Evolutionary conservation across 176 grass and related monocot genomes (phyloP), one percentile per base, ranked within the genome.

Genomic region (Eragrostis curvula): DNA sequence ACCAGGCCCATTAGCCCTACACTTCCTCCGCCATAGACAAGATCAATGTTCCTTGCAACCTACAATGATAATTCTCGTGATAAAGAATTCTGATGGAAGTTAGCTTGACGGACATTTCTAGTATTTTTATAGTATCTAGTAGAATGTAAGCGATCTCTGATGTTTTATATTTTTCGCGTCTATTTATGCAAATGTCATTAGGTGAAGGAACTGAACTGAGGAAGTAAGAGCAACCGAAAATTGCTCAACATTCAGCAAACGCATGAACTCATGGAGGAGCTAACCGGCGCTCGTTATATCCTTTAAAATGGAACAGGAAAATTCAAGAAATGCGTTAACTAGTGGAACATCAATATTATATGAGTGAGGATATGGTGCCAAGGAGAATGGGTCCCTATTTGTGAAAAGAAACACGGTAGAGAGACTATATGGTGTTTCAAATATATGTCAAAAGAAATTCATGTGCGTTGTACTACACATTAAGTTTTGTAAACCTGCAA

Each of bases 31-130:
- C 89, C 89, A 45, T 91, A 91, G 40, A 91, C 89, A 66, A 87
- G 85, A 87, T 87, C 89, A 72, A 91, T 91, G 85, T 87, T 91
- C 64, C 81, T 91, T 76, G 89, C 50, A 52, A 91, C 85, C 89
- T 91, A 44, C 24, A 58, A 55, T 42, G 43, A 16, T 13, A 25
- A 23, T 40, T 51, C 28, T 24, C 50, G 28, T 50, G 61, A 39
- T 40, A 66, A 47, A 79, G 25, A 50, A 79, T 9, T 65, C 16
- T n/a, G 14, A 66, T 49, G 59, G 44, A 49, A 79, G 28, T 40
- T 36, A 55, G 48, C 21, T 25, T 75, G 14, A 59, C 49, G 73
- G 43, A 18, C 10, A 66, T 46, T 57, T 74, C 17, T 77, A 70
- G 47, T 77, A 10, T 62, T 3, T 50, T 15, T 78, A n/a, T 29